These are phyloP conservation scores for Saccharomycopsis sp. DNA, from an alignment of 805 yeast species.

Conservation along the genomic window DNA sequence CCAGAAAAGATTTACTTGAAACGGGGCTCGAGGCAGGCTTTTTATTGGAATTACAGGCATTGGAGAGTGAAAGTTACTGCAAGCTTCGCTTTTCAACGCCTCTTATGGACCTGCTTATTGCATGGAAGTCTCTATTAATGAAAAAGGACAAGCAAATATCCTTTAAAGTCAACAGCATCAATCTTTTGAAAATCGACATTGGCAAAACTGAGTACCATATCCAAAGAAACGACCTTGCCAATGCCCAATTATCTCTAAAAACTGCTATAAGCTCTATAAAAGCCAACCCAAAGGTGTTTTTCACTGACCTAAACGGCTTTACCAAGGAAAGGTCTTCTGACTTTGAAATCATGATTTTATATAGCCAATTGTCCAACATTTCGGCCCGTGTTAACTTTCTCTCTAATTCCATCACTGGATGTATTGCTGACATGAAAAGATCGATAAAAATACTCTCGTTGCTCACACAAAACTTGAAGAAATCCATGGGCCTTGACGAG, in stretches of 20 bases:
- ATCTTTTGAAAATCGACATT: background rate
- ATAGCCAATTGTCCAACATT: background rate
- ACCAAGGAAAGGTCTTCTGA: background rate
- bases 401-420: slow-evolving; percentile 15
- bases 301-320: background rate
- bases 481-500: slow-evolving; percentile 20
- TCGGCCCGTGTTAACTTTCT: background rate
- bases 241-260: background rate
- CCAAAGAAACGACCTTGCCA: background rate
- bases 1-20: background rate
- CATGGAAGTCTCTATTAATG: background rate
- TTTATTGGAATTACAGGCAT: too few species aligned
- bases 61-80: background rate
- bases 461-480: background rate
- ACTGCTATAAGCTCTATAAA: background rate
- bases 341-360: slow-evolving; percentile 2
- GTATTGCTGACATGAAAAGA: slow-evolving; percentile 2
- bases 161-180: background rate
- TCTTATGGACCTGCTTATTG: background rate
- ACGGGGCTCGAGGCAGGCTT: too few species aligned
- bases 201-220: background rate
- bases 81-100: background rate
- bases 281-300: background rate
- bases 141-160: background rate
- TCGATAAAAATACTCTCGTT: background rate